Conservation (phyloP, 768 basidiomycete genomes). For the Mycena sanguinolenta region DNA sequence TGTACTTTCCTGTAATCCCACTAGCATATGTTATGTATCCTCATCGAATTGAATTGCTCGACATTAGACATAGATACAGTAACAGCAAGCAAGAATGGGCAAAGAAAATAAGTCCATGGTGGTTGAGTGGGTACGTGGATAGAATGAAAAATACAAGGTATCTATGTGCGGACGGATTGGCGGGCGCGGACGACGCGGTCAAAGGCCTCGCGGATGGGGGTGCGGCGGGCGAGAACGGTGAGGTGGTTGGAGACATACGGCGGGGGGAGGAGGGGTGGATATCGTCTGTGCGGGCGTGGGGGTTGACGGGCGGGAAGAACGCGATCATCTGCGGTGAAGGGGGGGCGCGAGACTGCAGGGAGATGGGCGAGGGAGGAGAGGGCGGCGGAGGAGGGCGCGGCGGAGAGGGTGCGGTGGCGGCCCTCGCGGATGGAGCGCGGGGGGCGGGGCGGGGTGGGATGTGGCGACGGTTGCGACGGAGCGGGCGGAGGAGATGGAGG, state of each 20-base stretch:
- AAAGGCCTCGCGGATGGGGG: slow-evolving; percentile 77
- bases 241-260: slow-evolving; percentile 81
- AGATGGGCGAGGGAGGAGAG: slow-evolving; percentile 70
- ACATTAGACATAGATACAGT: neutral
- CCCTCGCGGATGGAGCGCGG: slow-evolving; percentile 49
- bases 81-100: neutral
- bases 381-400: slow-evolving; percentile 66
- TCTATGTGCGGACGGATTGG: slow-evolving; percentile 55
- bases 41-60: neutral
- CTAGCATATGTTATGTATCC: neutral
- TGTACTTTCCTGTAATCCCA: neutral
- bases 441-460: slow-evolving; percentile 50
- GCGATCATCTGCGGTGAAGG: slow-evolving; percentile 64
- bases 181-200: slow-evolving; percentile 72
- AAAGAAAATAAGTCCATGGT: neutral
- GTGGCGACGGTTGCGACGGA: slow-evolving; percentile 67
- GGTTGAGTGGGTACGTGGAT: neutral
- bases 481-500: slow-evolving; percentile 70
- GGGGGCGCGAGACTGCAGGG: slow-evolving; percentile 60
- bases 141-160: slow-evolving; percentile 1
- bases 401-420: slow-evolving; percentile 68
- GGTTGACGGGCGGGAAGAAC: slow-evolving; percentile 76
- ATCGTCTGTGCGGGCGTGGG: slow-evolving; percentile 66
- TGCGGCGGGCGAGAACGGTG: slow-evolving; percentile 73
- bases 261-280: slow-evolving; percentile 78